Evolutionary conservation across 140 eudicot species (phyloP).

Genomic region (Cichorium intybus): DNA sequence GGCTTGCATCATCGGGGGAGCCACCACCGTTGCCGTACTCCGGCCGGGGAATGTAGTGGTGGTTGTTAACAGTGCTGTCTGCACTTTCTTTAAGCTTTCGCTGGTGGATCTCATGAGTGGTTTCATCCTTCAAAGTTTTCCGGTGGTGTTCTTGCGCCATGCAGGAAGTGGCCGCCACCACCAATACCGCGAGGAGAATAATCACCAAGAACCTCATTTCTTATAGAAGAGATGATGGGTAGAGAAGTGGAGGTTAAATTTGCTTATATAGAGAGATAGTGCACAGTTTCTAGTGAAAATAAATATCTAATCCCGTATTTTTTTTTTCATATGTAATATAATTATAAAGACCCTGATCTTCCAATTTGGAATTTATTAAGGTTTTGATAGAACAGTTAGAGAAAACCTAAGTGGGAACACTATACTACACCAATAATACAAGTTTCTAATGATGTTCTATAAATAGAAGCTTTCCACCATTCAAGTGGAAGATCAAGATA

Average conservation of each 20-base stretch:
- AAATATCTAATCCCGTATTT: too few relatives aligned
- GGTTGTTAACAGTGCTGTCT: slow-evolving; percentile 23
- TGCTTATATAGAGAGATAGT: slow-evolving; percentile 19
- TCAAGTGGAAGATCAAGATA: slow-evolving; percentile 18
- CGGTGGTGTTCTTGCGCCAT: slow-evolving; percentile 17
- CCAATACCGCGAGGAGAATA: slow-evolving; percentile 15
- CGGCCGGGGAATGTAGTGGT: slow-evolving; percentile 30
- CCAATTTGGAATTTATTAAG: too few relatives aligned
- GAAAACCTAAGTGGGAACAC: slow-evolving; percentile 30
- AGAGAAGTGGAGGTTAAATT: not conserved
- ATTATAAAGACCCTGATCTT: too few relatives aligned
- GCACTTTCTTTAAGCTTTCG: slow-evolving; percentile 17
- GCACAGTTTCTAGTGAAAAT: too few relatives aligned
- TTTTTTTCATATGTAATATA: too few relatives aligned
- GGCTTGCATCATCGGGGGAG: slow-evolving; percentile 6
- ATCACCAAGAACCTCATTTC: slow-evolving; percentile 24
- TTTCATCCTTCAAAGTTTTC: slow-evolving; percentile 13
- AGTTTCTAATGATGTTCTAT: slow-evolving; percentile 23
- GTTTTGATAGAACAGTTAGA: too few relatives aligned
- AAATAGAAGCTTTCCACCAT: slow-evolving; percentile 33
- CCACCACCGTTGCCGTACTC: slow-evolving; percentile 31
- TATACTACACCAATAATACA: slow-evolving; percentile 22
- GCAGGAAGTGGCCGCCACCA: slow-evolving; percentile 5
- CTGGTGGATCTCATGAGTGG: not conserved
- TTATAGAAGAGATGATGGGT: not conserved